A percentile compares a stretch with the other conserved stretches of the same genome.
Conservation (phyloP, 441 rosid species). For the Euphorbia celastroides region DNA sequence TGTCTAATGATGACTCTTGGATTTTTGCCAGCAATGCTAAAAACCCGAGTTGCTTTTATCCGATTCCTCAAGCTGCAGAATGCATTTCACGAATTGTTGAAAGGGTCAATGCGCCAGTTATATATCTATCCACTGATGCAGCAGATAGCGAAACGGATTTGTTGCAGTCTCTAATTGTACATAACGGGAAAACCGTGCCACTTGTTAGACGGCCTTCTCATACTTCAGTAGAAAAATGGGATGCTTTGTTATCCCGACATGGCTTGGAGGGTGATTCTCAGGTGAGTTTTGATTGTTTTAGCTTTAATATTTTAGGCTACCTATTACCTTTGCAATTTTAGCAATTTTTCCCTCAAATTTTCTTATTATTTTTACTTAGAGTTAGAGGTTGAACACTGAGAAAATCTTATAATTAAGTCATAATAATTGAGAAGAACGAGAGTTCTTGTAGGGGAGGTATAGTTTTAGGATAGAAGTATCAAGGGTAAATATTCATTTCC, state of each 20-base stretch:
- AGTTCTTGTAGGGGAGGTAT: too few relatives aligned
- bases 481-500: too few relatives aligned
- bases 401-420: too few relatives aligned
- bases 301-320: too few relatives aligned
- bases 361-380: too few relatives aligned
- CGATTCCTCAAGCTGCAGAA: conserved; percentile 92
- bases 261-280: conserved; percentile 63
- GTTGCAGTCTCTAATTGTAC: conserved; percentile 61
- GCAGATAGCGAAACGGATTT: conserved; percentile 85
- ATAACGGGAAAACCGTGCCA: conserved; percentile 65
- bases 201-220: conserved; percentile 73
- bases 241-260: conserved; percentile 76
- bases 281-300: conserved; percentile 33
- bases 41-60: conserved; percentile 84
- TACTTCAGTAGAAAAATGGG: conserved; percentile 92
- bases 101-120: conserved; percentile 54
- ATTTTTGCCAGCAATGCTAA: conserved; percentile 66
- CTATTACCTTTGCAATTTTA: too few relatives aligned
- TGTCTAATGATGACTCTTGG: conserved; percentile 7
- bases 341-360: too few relatives aligned
- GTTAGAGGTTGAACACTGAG: too few relatives aligned
- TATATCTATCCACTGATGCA: conserved; percentile 94
- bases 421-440: too few relatives aligned
- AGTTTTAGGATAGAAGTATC: too few relatives aligned
- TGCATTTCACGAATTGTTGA: conserved; percentile 70